Percentiles rank a stretch among this genome's conserved stretches.
These are phyloP conservation scores for Phylloporus arenicola DNA, from an alignment of 768 basidiomycete genomes.

Conservation along the genomic window DNA sequence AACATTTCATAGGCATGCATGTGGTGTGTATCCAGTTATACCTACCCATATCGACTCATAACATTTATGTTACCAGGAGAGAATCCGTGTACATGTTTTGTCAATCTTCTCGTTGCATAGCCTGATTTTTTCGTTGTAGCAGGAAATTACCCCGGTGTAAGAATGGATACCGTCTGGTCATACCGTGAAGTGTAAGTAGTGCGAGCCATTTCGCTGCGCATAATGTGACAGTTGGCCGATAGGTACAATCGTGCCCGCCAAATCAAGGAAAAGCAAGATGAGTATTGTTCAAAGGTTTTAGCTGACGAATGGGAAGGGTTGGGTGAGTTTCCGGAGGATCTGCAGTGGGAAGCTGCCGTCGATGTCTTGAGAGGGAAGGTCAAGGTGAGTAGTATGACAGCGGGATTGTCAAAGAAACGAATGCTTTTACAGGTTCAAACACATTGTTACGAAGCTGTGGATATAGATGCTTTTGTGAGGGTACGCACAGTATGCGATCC, in stretches of 20 bases:
- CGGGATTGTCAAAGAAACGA: background rate
- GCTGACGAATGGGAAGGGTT: constrained; percentile 42
- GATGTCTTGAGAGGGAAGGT: constrained; percentile 71
- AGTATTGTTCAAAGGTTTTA: constrained; percentile 50
- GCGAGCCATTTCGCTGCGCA: background rate
- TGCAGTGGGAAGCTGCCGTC: constrained; percentile 67
- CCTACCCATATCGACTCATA: background rate
- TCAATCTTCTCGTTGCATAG: background rate
- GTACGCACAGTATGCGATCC: constrained; percentile 32
- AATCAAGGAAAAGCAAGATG: constrained; percentile 64
- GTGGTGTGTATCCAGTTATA: constrained; percentile 34
- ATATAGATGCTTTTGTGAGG: constrained; percentile 62
- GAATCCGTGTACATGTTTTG: constrained; percentile 41
- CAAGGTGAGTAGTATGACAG: constrained; percentile 40
- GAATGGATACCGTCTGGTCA: constrained; percentile 63
- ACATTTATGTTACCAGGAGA: constrained; percentile 36
- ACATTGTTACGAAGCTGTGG: constrained; percentile 60
- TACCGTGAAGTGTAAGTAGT: constrained; percentile 51
- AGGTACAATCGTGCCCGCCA: constrained; percentile 61
- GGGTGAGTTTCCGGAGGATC: constrained; percentile 56
- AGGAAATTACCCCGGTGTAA: constrained; percentile 36
- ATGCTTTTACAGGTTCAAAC: constrained; percentile 35
- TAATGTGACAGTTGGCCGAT: background rate
- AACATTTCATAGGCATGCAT: constrained; percentile 49
- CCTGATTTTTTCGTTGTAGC: constrained; percentile 9